A percentile compares a stretch with the other conserved stretches of the same genome.
Evolutionary conservation across 1,139 yeast species (phyloP).

Genomic region (Zygoascus sp.): DNA sequence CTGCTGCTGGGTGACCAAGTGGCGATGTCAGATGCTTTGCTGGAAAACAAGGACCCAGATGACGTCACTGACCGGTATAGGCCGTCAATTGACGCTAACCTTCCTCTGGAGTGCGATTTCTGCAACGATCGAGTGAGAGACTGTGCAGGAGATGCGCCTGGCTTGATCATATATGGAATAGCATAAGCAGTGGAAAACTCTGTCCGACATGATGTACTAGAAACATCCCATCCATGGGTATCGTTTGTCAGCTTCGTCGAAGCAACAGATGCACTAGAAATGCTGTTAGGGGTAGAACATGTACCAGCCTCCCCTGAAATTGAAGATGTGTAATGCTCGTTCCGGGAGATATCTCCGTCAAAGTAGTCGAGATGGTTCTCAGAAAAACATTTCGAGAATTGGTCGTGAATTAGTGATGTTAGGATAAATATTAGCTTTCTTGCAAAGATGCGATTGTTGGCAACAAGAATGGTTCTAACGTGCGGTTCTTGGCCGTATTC

Average conservation of each 20-base stretch:
- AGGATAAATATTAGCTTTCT: constrained; percentile 27
- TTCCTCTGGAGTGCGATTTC: constrained; percentile 10
- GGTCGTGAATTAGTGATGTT: constrained; percentile 23
- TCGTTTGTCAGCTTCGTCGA: constrained; percentile 16
- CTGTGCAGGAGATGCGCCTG: constrained; percentile 23
- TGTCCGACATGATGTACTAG: constrained; percentile 20
- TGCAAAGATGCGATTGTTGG: constrained; percentile 24
- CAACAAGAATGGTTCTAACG: constrained; percentile 26
- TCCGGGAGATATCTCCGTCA: not conserved
- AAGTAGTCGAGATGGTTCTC: not conserved
- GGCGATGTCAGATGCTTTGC: constrained; percentile 2
- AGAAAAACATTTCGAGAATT: constrained; percentile 12
- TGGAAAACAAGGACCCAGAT: constrained; percentile 10
- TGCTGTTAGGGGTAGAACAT: constrained; percentile 10
- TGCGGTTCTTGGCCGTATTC: constrained; percentile 14
- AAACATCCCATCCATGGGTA: constrained; percentile 30
- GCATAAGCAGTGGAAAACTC: constrained; percentile 22
- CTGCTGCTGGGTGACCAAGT: constrained; percentile 8
- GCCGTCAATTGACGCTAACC: constrained; percentile 19
- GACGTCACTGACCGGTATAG: constrained; percentile 15
- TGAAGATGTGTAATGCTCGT: not conserved
- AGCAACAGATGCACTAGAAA: constrained; percentile 15
- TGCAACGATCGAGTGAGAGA: constrained; percentile 23
- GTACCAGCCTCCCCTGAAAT: not conserved
- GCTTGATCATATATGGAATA: constrained; percentile 29